Percentiles rank a stretch among this genome's conserved stretches.
Evolutionary conservation across 371 early-diverging fungal genomes (phyloP).

Genomic region (Apophysomyces sp.): DNA sequence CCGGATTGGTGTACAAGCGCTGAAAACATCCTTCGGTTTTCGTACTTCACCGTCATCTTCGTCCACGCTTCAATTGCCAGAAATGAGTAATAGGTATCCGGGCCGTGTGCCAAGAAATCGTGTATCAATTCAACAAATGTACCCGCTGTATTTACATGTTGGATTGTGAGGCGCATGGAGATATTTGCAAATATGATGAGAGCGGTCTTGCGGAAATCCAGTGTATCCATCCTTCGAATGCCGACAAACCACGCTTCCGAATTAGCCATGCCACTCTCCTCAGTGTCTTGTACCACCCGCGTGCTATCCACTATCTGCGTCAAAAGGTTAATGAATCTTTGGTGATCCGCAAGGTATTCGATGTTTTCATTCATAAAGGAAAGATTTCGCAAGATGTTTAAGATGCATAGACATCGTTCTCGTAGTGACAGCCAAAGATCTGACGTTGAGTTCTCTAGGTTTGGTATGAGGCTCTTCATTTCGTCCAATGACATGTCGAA

Average conservation of each 20-base stretch:
- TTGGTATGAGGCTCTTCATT: conserved; percentile 54
- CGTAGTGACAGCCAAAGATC: conserved; percentile 47
- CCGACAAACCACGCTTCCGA: conserved; percentile 45
- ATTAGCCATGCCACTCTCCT: conserved; percentile 18
- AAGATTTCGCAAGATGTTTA: conserved; percentile 62
- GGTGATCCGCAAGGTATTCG: conserved; percentile 55
- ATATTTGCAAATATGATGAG: conserved; percentile 56
- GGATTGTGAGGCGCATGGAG: conserved; percentile 37
- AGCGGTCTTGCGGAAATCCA: conserved; percentile 61
- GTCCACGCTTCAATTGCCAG: conserved; percentile 58
- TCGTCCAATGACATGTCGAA: conserved; percentile 61
- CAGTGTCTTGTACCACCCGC: conserved; percentile 4
- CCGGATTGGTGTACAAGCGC: conserved; percentile 26
- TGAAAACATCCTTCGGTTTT: conserved; percentile 50
- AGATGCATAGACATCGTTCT: conserved; percentile 47
- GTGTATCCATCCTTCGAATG: conserved; percentile 47
- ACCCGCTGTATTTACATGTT: conserved; percentile 31
- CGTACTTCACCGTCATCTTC: conserved; percentile 57
- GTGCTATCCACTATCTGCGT: conserved; percentile 18
- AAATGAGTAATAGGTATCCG: conserved; percentile 59
- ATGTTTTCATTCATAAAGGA: conserved; percentile 65
- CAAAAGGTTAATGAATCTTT: conserved; percentile 49
- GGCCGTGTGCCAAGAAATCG: conserved; percentile 53
- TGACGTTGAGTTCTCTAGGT: conserved; percentile 37
- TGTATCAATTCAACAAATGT: conserved; percentile 45